These are phyloP conservation scores for Tetrapisispora nanseiensis DNA, from an alignment of 805 yeast genomes.

Conservation along the genomic window DNA sequence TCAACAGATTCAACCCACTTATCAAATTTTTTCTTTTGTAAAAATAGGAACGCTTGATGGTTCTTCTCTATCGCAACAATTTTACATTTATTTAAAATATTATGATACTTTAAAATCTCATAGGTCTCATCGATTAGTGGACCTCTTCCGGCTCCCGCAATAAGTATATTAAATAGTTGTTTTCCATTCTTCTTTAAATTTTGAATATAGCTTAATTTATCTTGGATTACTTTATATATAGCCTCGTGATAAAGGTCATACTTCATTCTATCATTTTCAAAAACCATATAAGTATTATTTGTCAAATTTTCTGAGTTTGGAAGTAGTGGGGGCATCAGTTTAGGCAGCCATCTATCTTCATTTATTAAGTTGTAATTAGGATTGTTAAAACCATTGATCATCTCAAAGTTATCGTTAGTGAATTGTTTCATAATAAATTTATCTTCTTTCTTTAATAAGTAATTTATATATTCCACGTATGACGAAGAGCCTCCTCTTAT, in stretches of 20 bases:
- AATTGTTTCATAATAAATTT: constrained; percentile 4
- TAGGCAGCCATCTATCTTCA: constrained; percentile 10
- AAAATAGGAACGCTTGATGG: constrained; percentile 42
- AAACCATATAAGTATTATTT: constrained; percentile 51
- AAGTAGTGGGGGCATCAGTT: constrained; percentile 50
- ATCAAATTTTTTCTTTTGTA: constrained; percentile 39
- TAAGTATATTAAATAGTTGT: constrained; percentile 34
- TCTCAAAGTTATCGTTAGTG: background rate
- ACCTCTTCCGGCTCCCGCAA: constrained; percentile 87
- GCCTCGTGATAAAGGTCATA: constrained; percentile 63
- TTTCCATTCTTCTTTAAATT: background rate
- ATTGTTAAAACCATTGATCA: background rate
- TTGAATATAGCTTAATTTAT: constrained; percentile 15
- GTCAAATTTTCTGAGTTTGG: constrained; percentile 55
- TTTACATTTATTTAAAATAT: constrained; percentile 15
- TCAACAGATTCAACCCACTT: constrained; percentile 46
- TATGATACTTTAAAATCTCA: constrained; percentile 31
- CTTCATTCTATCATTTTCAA: constrained; percentile 63
- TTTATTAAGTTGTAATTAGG: background rate
- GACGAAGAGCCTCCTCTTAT: constrained; percentile 32
- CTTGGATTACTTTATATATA: constrained; percentile 42
- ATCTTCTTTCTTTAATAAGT: constrained; percentile 31
- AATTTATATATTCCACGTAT: constrained; percentile 37
- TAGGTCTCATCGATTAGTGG: constrained; percentile 55
- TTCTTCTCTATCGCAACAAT: constrained; percentile 67